These are phyloP conservation scores for Puccinia hordei DNA, from an alignment of 1,284 basidiomycete species.

Conservation along the genomic window DNA sequence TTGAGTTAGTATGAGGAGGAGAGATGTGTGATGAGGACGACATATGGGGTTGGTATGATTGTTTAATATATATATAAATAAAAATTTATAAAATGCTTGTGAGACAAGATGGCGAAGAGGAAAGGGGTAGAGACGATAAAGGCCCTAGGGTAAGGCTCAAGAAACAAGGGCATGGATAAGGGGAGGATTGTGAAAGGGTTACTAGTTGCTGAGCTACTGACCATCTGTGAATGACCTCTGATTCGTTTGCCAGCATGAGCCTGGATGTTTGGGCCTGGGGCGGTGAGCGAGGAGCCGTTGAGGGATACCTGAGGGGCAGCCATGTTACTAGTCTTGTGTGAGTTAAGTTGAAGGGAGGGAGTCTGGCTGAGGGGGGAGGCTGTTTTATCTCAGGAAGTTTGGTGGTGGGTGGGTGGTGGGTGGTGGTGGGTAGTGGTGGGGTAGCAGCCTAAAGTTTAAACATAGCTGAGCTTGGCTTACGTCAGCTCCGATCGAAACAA, in stretches of 20 bases:
- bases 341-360: background rate
- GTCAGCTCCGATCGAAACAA: no score
- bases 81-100: no score
- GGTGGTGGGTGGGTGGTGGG: no score
- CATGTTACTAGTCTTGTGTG: constrained; percentile 7
- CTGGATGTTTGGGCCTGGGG: constrained; percentile 43
- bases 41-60: no score
- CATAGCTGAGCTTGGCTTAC: no score
- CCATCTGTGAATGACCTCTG: constrained; percentile 51
- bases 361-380: background rate
- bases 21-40: no score
- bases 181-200: background rate
- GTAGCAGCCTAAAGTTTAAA: no score
- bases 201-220: background rate
- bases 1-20: background rate
- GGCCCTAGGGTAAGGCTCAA: background rate
- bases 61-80: no score
- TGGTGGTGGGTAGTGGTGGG: no score
- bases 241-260: constrained; percentile 49
- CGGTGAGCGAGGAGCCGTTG: constrained; percentile 48
- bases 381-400: background rate
- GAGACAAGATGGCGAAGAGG: no score
- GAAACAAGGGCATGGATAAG: background rate
- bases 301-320: constrained; percentile 31
- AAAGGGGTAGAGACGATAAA: no score